These are phyloP conservation scores for Ploettnerulaceae sp. DNA, from an alignment of 2,329 filamentous ascomycete species.

Conservation along the genomic window DNA sequence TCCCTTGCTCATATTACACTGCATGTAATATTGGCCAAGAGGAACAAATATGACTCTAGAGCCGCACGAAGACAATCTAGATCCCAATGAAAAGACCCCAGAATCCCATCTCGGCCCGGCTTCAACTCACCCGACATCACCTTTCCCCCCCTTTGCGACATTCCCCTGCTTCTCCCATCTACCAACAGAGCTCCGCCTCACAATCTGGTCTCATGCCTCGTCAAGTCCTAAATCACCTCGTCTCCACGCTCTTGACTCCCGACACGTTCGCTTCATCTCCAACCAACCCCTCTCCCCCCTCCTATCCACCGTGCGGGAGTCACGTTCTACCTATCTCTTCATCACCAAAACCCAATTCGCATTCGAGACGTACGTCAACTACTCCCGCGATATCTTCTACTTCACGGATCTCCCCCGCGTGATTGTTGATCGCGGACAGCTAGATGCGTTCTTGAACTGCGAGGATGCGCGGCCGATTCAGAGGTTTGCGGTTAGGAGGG, in stretches of 20 bases:
- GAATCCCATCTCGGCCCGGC: too few relatives aligned
- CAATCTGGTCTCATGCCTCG: not conserved
- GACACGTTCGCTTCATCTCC: not conserved
- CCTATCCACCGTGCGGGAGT: not conserved
- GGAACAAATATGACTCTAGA: not conserved
- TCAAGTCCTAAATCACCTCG: not conserved
- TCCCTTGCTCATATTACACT: too few relatives aligned
- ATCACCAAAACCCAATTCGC: not conserved
- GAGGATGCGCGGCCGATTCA: not conserved
- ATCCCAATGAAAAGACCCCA: not conserved
- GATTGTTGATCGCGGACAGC: not conserved
- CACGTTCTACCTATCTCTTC: not conserved
- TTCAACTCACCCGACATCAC: not conserved
- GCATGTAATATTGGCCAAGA: too few relatives aligned
- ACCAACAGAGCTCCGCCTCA: not conserved
- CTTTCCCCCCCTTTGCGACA: slow-evolving; percentile 1
- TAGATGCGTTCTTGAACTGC: not conserved
- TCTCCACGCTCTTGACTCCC: not conserved
- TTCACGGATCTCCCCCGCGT: not conserved
- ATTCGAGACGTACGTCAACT: not conserved
- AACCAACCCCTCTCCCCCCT: not conserved
- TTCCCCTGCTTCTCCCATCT: too few relatives aligned
- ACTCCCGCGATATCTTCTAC: not conserved
- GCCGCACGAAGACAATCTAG: not conserved
- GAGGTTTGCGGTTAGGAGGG: not conserved